Percentiles rank a stretch among this genome's conserved stretches.
Conservation (phyloP, 441 rosid genomes). For the Rhodomyrtus psidioides region DNA sequence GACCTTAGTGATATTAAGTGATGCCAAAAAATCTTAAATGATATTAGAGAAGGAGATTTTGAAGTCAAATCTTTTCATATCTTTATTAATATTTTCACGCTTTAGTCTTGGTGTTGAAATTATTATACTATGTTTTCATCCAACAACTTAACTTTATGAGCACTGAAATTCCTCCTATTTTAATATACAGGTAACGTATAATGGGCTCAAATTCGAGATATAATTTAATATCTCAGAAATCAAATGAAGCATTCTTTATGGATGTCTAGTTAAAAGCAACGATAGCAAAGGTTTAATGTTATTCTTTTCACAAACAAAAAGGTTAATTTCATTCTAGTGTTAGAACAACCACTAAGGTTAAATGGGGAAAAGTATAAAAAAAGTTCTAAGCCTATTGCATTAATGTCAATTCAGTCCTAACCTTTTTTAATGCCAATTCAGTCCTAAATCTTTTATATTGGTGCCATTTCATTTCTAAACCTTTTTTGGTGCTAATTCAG, state of each 20-base stretch:
- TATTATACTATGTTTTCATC: not conserved
- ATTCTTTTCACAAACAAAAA: not conserved
- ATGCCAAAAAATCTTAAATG: not conserved
- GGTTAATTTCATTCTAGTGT: not conserved
- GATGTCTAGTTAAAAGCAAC: not conserved
- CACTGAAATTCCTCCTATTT: not conserved
- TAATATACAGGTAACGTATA: not conserved
- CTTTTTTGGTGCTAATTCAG: too few species aligned
- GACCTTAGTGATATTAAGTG: not conserved
- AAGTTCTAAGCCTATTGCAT: too few species aligned
- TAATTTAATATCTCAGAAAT: not conserved
- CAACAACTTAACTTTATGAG: not conserved
- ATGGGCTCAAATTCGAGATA: not conserved
- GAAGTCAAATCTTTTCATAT: not conserved
- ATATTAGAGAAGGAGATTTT: not conserved
- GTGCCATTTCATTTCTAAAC: too few species aligned
- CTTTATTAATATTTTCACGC: not conserved
- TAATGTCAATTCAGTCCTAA: too few species aligned
- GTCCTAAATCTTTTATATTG: too few species aligned
- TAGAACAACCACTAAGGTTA: not conserved
- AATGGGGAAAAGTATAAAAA: too few species aligned
- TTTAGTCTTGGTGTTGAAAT: not conserved
- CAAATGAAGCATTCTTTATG: not conserved
- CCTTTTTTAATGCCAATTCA: too few species aligned
- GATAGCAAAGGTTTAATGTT: not conserved